Evolutionary conservation across 176 grass and related monocot genomes (phyloP).

Genomic region (Areca catechu): DNA sequence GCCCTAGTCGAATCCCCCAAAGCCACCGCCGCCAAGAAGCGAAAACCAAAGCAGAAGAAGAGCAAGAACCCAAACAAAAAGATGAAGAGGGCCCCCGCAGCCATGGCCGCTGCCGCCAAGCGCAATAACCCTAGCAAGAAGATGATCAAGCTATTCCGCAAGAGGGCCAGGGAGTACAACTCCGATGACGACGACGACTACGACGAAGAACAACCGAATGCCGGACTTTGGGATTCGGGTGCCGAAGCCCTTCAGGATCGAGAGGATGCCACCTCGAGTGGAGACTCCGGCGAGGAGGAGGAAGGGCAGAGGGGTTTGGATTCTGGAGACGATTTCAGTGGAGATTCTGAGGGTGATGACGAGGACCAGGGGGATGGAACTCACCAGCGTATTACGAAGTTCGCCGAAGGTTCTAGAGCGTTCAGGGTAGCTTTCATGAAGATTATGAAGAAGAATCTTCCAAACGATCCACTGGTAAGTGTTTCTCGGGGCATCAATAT

Average conservation of each 20-base stretch:
- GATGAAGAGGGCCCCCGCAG: slow-evolving; percentile 14
- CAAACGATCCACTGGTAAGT: slow-evolving; percentile 62
- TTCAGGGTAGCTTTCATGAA: slow-evolving; percentile 78
- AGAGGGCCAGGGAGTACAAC: slow-evolving; percentile 86
- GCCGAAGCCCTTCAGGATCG: too few relatives aligned
- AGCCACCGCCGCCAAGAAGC: slow-evolving; percentile 16
- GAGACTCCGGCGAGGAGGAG: background rate
- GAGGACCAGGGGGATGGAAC: slow-evolving; percentile 15
- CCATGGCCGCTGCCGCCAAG: slow-evolving; percentile 24
- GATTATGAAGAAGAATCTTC: slow-evolving; percentile 70
- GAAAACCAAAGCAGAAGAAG: slow-evolving; percentile 26
- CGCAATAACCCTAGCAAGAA: slow-evolving; percentile 54
- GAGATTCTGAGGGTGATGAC: slow-evolving; percentile 9
- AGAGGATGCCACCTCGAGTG: background rate
- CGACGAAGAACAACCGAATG: background rate
- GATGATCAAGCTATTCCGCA: slow-evolving; percentile 66
- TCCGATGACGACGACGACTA: slow-evolving; percentile 40
- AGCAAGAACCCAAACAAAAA: slow-evolving; percentile 22
- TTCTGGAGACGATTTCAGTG: slow-evolving; percentile 22
- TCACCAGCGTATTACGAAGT: slow-evolving; percentile 33
- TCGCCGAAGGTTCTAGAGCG: slow-evolving; percentile 70
- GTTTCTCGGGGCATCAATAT: background rate
- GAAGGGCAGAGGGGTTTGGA: slow-evolving; percentile 15
- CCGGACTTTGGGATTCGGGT: too few relatives aligned
- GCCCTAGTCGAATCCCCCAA: too few relatives aligned